Evolutionary conservation across 2,329 filamentous ascomycete genomes (phyloP), one percentile per base, ranked within the genome.

Genomic region (Pleoardoris graminearum): DNA sequence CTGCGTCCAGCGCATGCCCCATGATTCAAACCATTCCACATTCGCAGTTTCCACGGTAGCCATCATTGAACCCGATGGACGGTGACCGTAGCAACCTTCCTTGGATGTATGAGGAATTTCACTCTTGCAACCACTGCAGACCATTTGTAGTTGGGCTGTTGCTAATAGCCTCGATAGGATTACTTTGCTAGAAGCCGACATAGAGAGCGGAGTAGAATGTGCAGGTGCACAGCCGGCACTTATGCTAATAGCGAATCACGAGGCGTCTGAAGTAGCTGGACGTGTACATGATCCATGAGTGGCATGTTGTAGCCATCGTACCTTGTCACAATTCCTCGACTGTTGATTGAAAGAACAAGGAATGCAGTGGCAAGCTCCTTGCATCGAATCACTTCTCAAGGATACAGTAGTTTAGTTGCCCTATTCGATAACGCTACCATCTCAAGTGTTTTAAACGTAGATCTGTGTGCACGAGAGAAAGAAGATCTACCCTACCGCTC

Each of bases 41-140:
- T 65, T 65, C 61, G 61, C 59, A 60, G 61, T 62, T 65, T 64
- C 54, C 60, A 64, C 59, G 58, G 54, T 50, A 65, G 60, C 56
- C 50, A 49, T 52, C 47, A 50, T 57, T 58, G 62, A 62, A 59
- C 38, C 29, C 37, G 45, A 46, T 51, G 54, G 43, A 25, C 55
- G 22, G 41, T 65, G 61, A 62, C 58, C 56, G 60, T 43, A 48
- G 19, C 30, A 59, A 54, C 52, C 61, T 65, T 65, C 61, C 60
- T 65, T 65, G 60, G 61, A 65, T 65, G 61, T 65, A 60, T 65
- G 61, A 62, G 22, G 29, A n/a, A 21, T 19, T 19, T 27, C 25
- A 14, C 4, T 29, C 14, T 19, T 21, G 8, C 22, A n/a, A 23
- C 7, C 33, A n/a, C 47, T 46, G 2, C 19, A 17, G 19, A 32